Evolutionary conservation across 371 early-diverging fungal species (phyloP).

Genomic region (Mycotypha africana): DNA sequence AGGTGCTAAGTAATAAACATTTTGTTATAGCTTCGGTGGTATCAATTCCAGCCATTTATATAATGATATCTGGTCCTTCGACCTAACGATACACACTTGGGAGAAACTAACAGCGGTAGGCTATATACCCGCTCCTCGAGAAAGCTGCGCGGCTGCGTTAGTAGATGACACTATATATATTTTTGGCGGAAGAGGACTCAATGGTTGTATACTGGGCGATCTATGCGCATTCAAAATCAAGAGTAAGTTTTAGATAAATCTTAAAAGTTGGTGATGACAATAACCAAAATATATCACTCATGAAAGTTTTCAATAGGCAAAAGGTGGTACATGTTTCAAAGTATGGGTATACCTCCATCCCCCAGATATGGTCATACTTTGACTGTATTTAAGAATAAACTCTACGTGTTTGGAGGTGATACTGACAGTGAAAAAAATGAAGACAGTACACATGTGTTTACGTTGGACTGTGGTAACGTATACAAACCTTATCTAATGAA

Average conservation of each 20-base stretch:
- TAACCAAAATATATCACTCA: not conserved
- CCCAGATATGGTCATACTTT: conserved; percentile 53
- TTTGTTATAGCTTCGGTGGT: conserved; percentile 54
- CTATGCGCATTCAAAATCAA: conserved; percentile 60
- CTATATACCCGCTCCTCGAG: conserved; percentile 56
- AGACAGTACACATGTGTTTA: conserved; percentile 40
- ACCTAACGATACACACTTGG: conserved; percentile 47
- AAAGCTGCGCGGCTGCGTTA: conserved; percentile 51
- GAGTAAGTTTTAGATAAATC: conserved; percentile 21
- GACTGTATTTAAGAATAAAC: conserved; percentile 47
- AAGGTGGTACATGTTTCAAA: conserved; percentile 67
- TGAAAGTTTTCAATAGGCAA: conserved; percentile 24
- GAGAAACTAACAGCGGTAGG: conserved; percentile 52
- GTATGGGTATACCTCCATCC: conserved; percentile 54
- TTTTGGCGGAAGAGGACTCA: conserved; percentile 58
- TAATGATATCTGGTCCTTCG: conserved; percentile 68
- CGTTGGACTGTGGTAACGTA: conserved; percentile 54
- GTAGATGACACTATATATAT: conserved; percentile 65
- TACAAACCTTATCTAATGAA: too few relatives aligned
- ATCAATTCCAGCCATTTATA: conserved; percentile 52
- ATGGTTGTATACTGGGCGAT: conserved; percentile 51
- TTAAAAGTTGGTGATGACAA: too few relatives aligned
- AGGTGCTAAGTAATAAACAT: not conserved
- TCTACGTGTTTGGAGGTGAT: conserved; percentile 59
- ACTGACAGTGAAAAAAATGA: conserved; percentile 22